Conservation (phyloP, 2,329 filamentous ascomycete genomes). For the Xylariaceae sp. region DNA sequence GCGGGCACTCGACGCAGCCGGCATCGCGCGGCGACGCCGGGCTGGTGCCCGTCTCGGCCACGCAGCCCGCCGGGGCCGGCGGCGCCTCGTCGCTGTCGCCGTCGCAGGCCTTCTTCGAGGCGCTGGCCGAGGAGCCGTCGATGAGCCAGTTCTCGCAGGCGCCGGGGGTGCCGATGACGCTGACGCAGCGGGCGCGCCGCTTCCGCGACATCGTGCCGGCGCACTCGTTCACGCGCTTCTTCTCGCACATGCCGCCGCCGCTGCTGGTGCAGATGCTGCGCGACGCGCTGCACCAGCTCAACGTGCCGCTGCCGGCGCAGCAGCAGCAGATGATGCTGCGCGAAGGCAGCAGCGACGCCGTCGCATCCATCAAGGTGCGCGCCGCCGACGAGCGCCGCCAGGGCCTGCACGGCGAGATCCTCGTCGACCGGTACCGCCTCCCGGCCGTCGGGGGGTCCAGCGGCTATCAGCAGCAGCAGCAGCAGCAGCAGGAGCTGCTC, state of each 20-base stretch:
- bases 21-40: slow-evolving; percentile 28
- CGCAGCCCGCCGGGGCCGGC: no score
- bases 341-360: slow-evolving; percentile 40
- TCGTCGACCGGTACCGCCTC: slow-evolving; percentile 59
- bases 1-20: slow-evolving; percentile 42
- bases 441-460: no score
- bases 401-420: slow-evolving; percentile 65
- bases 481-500: slow-evolving; percentile 58
- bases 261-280: slow-evolving; percentile 73
- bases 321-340: slow-evolving; percentile 27
- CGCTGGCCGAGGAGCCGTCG: slow-evolving; percentile 77
- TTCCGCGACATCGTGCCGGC: slow-evolving; percentile 89
- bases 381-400: slow-evolving; percentile 67
- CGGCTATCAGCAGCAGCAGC: no score
- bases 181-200: slow-evolving; percentile 80
- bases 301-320: slow-evolving; percentile 60
- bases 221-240: slow-evolving; percentile 84
- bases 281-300: slow-evolving; percentile 77
- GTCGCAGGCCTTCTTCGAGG: slow-evolving; percentile 42
- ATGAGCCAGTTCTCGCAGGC: slow-evolving; percentile 77
- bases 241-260: slow-evolving; percentile 68
- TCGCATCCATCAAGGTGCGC: slow-evolving; percentile 63
- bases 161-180: slow-evolving; percentile 69
- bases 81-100: no score
- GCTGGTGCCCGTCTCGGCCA: slow-evolving; percentile 28